Evolutionary conservation across 257 asterid species (phyloP).

Genomic region (Apocynum venetum): DNA sequence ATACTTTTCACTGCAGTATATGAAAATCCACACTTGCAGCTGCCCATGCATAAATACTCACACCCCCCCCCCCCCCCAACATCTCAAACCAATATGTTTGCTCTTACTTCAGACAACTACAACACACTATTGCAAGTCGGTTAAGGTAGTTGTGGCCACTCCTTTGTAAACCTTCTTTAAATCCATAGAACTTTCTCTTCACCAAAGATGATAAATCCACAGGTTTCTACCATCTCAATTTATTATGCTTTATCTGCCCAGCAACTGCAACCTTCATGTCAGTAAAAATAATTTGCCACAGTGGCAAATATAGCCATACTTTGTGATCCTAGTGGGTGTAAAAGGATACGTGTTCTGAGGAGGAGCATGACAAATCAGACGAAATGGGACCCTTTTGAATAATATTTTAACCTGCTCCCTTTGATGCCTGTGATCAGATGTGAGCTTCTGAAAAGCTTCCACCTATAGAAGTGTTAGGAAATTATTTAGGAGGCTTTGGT

Average conservation of each 20-base stretch:
- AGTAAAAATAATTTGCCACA: background rate
- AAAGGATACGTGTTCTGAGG: background rate
- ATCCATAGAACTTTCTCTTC: background rate
- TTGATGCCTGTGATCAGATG: background rate
- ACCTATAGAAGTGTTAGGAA: background rate
- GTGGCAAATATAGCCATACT: background rate
- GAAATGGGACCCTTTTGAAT: background rate
- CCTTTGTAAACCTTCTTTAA: background rate
- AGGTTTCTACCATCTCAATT: background rate
- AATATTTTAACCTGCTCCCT: background rate
- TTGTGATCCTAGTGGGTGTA: background rate
- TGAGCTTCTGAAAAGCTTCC: background rate
- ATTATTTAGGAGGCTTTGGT: background rate
- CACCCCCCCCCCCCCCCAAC: too few species aligned
- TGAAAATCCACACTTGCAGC: too few species aligned
- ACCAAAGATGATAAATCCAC: conserved; percentile 1
- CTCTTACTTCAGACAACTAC: background rate
- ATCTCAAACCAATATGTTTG: too few species aligned
- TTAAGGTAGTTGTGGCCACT: conserved; percentile 13
- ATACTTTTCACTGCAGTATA: too few species aligned
- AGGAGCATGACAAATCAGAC: conserved; percentile 4
- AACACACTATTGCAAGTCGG: background rate
- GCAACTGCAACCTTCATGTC: background rate
- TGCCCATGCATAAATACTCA: too few species aligned
- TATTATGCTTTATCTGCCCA: background rate